Conservation (phyloP, 306 rosid species). For the Cyclanthera cordifolia region DNA sequence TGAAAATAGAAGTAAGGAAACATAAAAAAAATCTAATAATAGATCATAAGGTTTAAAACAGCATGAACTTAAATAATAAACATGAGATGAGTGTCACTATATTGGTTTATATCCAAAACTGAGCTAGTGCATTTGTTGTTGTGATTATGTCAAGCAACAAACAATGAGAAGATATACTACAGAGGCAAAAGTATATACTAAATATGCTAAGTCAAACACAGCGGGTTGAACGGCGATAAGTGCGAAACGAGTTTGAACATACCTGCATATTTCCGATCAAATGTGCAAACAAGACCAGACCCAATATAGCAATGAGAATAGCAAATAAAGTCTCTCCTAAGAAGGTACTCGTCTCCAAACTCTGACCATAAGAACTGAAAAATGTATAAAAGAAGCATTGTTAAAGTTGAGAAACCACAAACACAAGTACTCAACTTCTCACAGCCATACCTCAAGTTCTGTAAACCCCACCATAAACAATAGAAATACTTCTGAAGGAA, state of each 20-base stretch:
- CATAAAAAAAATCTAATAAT: too few species aligned
- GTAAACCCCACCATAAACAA: constrained; percentile 96
- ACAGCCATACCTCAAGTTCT: constrained; percentile 66
- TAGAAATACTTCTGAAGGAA: constrained; percentile 70
- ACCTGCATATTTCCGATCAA: constrained; percentile 99
- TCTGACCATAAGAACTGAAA: constrained; percentile 75
- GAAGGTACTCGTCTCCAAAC: constrained; percentile 48
- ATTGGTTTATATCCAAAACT: not conserved
- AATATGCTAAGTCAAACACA: not conserved
- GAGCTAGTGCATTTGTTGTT: not conserved
- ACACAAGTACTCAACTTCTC: not conserved
- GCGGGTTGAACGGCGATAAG: not conserved
- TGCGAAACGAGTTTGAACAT: not conserved
- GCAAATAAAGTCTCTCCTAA: constrained; percentile 77
- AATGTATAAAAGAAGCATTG: constrained; percentile 9
- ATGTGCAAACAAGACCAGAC: constrained; percentile 80
- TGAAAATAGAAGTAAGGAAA: too few species aligned
- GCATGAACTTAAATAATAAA: not conserved
- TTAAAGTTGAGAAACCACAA: not conserved
- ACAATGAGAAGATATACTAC: not conserved
- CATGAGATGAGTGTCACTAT: not conserved
- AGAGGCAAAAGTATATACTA: not conserved
- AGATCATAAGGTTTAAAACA: too few species aligned
- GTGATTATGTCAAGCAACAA: not conserved
- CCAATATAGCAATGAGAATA: constrained; percentile 61